These are phyloP conservation scores for Pichia sp. DNA, from an alignment of 1,139 yeast species.

Conservation along the genomic window DNA sequence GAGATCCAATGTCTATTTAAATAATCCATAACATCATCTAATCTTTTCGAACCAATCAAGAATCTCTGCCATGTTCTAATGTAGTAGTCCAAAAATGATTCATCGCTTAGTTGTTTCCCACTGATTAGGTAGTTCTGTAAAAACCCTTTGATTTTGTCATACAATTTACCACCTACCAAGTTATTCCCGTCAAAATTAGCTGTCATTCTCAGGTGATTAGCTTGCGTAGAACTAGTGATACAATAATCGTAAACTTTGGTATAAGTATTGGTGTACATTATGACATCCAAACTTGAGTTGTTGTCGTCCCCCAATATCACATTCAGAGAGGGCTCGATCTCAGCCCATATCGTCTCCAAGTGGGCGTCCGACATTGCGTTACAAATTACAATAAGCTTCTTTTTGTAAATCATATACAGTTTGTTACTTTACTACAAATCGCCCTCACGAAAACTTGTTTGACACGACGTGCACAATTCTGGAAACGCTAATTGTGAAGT, in stretches of 20 bases:
- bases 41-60: conserved; percentile 83
- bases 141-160: conserved; percentile 61
- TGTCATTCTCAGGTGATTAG: conserved; percentile 16
- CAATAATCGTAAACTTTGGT: conserved; percentile 94
- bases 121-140: conserved; percentile 52
- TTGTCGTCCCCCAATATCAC: conserved; percentile 62
- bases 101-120: conserved; percentile 42
- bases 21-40: conserved; percentile 91
- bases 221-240: conserved; percentile 53
- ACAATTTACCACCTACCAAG: conserved; percentile 84
- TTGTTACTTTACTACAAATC: too few species aligned
- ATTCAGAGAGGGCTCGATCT: conserved; percentile 66
- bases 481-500: conserved; percentile 75
- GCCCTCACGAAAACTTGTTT: not conserved
- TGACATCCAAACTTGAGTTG: conserved; percentile 57
- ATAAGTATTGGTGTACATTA: conserved; percentile 60
- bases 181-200: conserved; percentile 21
- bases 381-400: too few species aligned
- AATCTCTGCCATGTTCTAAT: conserved; percentile 85
- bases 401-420: too few species aligned
- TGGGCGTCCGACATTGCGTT: conserved; percentile 9
- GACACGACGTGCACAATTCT: conserved; percentile 72
- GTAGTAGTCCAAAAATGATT: conserved; percentile 74
- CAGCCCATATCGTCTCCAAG: conserved; percentile 65
- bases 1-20: conserved; percentile 97